A percentile compares a stretch with the other conserved stretches of the same genome.
Conservation (phyloP, 2,329 filamentous ascomycete genomes). For the Fusarium sp. region DNA sequence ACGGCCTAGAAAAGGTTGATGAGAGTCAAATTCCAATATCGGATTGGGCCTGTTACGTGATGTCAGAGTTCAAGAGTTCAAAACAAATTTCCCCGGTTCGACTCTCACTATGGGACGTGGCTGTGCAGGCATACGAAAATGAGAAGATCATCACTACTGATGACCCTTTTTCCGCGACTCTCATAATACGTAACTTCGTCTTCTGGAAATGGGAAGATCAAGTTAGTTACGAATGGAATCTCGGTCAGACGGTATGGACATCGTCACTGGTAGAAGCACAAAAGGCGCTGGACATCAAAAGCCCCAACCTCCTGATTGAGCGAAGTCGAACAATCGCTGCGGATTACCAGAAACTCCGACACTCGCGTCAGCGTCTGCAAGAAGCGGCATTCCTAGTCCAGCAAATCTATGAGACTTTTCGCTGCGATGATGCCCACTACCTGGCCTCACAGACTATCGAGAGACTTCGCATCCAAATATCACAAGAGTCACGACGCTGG, state of each 20-base stretch:
- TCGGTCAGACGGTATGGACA: not conserved
- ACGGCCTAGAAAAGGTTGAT: not conserved
- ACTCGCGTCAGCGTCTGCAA: not conserved
- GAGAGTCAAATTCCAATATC: no score
- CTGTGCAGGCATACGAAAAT: not conserved
- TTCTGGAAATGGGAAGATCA: not conserved
- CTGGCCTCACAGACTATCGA: not conserved
- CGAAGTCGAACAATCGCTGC: not conserved
- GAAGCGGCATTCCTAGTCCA: not conserved
- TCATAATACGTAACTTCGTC: not conserved
- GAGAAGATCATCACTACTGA: not conserved
- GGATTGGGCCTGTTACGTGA: not conserved
- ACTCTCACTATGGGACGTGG: not conserved
- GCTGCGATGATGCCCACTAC: not conserved
- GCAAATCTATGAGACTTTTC: not conserved
- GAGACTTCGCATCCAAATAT: not conserved
- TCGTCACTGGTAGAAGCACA: rapidly evolving
- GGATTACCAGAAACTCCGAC: not conserved
- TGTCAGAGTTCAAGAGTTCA: not conserved
- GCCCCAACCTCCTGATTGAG: not conserved
- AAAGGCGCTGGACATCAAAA: rapidly evolving
- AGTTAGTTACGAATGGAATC: rapidly evolving
- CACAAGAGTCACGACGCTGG: not conserved
- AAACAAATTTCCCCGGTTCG: not conserved
- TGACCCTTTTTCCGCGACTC: not conserved